Base-by-base conservation (phyloP, 371 early-diverging fungal genomes). In the Nematocida major region DNA sequence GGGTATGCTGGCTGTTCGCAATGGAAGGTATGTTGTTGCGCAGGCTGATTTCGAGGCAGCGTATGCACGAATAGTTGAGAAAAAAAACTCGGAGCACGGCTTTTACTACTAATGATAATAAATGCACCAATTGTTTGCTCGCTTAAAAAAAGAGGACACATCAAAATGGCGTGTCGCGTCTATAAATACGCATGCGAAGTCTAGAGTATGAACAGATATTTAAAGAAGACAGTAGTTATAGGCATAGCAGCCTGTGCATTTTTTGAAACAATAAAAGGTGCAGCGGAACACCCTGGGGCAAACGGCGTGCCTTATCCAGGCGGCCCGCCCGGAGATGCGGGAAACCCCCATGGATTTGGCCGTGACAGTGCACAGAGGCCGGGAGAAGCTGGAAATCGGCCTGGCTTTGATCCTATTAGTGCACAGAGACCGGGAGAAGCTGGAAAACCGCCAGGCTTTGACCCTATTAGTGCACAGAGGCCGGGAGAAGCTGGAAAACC, bases 31-130 rank as follows among this genome's bases (percentile, higher is more conserved):
- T 85, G 93, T 96, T 32, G 92, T 99, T 79, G 84, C 93, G 62
- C 89, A 92, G 83, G 91, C 92, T 83, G 99, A 99, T 85, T 86
- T 99, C 79, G 97, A 97, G 86, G 94, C 93, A 85, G 97, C 94
- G 24, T 86, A 84, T 59, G 67, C 81, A 5, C 81, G 79, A 59
- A 82, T 84, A 36, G 80, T 83, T 11, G 82, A 79, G 26, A 68
- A 78, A 50, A 80, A 82, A 54, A 80, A 81, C 42, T 42, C 59
- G 24, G 62, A 76, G 53, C 81, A 78, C 53, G 66, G 59, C 28
- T 79, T 85, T 59, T 83, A 85, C 54, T 78, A 81, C 68, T 83
- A 80, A 79, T 43, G 62, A 61, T 39, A 32, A 28, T 22, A n/a
- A 57, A 34, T 34, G 38, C 30, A 57, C 28, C 36, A 57, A 57